Base-by-base conservation (phyloP, 1,284 basidiomycete genomes). In the Rhodotorula glutinis region DNA sequence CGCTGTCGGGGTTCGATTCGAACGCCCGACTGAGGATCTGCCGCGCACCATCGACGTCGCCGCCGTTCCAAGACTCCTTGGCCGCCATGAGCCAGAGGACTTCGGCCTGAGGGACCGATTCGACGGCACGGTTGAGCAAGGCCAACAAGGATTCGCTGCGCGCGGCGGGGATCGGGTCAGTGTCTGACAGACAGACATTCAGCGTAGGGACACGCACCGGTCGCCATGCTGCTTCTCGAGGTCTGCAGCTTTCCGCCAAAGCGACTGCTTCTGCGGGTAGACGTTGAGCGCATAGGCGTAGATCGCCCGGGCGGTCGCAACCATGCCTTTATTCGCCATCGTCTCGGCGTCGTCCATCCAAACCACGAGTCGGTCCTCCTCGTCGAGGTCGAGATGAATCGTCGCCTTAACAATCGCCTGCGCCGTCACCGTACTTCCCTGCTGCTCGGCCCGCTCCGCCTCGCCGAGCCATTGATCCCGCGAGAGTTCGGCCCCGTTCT, bases 11-110 rank as follows among this genome's bases (percentile, higher is more conserved):
- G 77, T 98, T 98, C 56, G 91, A 90, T 69, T 90, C 87, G 82
- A 98, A 98, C 0, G 96, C 93, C 53, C 86, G 85, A 68, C 88
- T 91, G 21, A 98, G 85, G 21, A 96, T 88, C 68, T 87, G 85
- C 57, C 94, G 87, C 0, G 95, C 92, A 19, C 87, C 89, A 1
- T 87, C 85, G 16, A 98, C 88, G 76, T 98, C 91, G 13, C 90
- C 90, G 14, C 86, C 85, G 16, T 91, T 77, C 91, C 92, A 95
- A 77, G 91, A 91, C 81, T 97, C 92, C 79, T 96, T 94, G 4
- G 95, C 95, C 63, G 89, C 87, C 90, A 96, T 94, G 54, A 98
- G 84, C 95, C 96, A 98, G 1, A 98, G 82, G 0, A 92, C 88
- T 79, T 98, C 95, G 2, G 92, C 92, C 73, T 93, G 90, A 1